Evolutionary conservation across 2,329 filamentous ascomycete species (phyloP).

Genomic region (Atkinsonella hypoxylon): DNA sequence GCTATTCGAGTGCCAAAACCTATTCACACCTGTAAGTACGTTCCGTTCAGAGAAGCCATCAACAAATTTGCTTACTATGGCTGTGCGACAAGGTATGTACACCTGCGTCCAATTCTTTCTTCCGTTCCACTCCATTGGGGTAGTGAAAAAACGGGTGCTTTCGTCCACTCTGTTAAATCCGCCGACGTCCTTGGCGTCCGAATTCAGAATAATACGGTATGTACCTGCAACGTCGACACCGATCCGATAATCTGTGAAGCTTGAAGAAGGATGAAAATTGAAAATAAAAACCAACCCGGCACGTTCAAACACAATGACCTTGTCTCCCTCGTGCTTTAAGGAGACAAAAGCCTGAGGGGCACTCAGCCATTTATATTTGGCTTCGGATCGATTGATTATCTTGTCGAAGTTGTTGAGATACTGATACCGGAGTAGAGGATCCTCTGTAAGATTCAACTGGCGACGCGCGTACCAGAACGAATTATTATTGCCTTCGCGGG

Average conservation of each 20-base stretch:
- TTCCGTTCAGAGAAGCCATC: background rate
- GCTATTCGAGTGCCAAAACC: constrained; percentile 38
- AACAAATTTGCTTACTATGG: constrained; percentile 49
- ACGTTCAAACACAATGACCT: constrained; percentile 91
- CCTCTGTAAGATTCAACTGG: constrained; percentile 86
- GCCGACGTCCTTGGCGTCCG: constrained; percentile 65
- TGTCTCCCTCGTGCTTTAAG: constrained; percentile 86
- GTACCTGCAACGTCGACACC: constrained; percentile 77
- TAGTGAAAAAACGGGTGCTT: constrained; percentile 83
- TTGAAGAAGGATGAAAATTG: constrained; percentile 81
- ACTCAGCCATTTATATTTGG: constrained; percentile 84
- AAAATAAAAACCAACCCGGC: constrained; percentile 86
- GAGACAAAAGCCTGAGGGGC: constrained; percentile 80
- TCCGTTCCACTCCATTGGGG: constrained; percentile 78
- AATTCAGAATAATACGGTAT: constrained; percentile 76
- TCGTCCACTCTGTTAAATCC: constrained; percentile 69
- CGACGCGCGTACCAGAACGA: constrained; percentile 91
- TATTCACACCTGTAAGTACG: constrained; percentile 15
- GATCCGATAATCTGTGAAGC: constrained; percentile 85
- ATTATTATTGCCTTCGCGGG: constrained; percentile 82
- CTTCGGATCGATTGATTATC: constrained; percentile 78
- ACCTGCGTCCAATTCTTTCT: constrained; percentile 85
- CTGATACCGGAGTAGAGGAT: constrained; percentile 72
- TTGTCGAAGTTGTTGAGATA: constrained; percentile 91
- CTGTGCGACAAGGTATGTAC: constrained; percentile 76